These are phyloP conservation scores for Candida silvatica DNA, from an alignment of 805 yeast species.

Conservation along the genomic window DNA sequence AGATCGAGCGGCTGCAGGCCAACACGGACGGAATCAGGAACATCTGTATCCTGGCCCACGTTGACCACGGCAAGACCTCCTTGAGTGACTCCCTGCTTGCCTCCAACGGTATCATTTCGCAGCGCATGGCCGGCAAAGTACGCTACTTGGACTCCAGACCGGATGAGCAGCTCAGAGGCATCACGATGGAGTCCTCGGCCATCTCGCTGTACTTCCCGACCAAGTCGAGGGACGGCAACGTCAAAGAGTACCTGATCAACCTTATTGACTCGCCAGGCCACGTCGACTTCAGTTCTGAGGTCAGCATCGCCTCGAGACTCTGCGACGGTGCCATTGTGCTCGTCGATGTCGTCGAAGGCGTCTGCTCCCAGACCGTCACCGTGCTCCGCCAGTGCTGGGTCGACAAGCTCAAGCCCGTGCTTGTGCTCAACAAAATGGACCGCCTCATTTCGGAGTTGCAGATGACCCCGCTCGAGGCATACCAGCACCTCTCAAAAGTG, in stretches of 20 bases:
- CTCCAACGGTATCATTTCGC: constrained; percentile 93
- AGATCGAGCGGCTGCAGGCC: constrained; percentile 58
- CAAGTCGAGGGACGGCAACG: constrained; percentile 15
- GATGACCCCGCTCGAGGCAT: constrained; percentile 78
- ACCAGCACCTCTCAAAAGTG: constrained; percentile 63
- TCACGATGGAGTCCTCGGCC: constrained; percentile 96
- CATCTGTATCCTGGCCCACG: constrained; percentile 94
- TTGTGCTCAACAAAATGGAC: constrained; percentile 89
- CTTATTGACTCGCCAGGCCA: constrained; percentile 99
- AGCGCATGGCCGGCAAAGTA: constrained; percentile 90
- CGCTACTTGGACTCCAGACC: constrained; percentile 88
- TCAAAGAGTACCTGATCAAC: constrained; percentile 78
- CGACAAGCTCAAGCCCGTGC: constrained; percentile 78
- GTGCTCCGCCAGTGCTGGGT: constrained; percentile 95
- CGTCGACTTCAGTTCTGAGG: constrained; percentile 93
- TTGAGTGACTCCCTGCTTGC: constrained; percentile 87
- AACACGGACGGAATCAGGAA: constrained; percentile 70
- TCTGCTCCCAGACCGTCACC: constrained; percentile 93
- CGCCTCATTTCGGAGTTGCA: constrained; percentile 76
- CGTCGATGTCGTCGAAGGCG: constrained; percentile 97
- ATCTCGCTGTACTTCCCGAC: constrained; percentile 86
- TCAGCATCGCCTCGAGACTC: constrained; percentile 87
- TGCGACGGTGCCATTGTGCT: constrained; percentile 96
- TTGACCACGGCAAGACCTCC: constrained; percentile 97
- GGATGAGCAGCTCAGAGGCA: constrained; percentile 94